These are phyloP conservation scores for Tuber microsphaerosporum DNA, from an alignment of 495 filamentous ascomycete species.

Conservation along the genomic window DNA sequence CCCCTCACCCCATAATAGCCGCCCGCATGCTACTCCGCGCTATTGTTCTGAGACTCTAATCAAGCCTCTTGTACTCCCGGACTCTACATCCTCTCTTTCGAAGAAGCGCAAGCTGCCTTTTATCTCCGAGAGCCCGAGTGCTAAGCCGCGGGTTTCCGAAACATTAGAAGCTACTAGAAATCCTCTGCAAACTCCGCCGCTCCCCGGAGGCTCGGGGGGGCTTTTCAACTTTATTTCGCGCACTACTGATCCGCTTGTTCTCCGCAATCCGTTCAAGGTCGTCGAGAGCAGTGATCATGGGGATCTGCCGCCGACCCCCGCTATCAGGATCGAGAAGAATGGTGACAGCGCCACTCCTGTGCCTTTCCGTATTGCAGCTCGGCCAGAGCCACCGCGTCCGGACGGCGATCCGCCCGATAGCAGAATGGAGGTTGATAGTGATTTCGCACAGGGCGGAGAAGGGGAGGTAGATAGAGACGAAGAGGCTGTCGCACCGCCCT, in stretches of 20 bases:
- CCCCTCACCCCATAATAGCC: not conserved
- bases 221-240: not conserved
- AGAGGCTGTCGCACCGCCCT: not conserved
- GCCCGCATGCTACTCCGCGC: not conserved
- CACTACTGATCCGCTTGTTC: not conserved
- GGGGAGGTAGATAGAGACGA: not conserved
- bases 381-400: not conserved
- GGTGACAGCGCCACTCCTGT: not conserved
- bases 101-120: not conserved
- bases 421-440: not conserved
- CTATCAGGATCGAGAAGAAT: not conserved
- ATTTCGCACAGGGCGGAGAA: not conserved
- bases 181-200: not conserved
- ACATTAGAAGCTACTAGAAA: not conserved
- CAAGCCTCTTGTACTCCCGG: conserved; percentile 1
- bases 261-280: not conserved
- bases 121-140: not conserved
- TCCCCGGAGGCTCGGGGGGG: not conserved
- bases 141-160: not conserved
- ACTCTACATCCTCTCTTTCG: not conserved
- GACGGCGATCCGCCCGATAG: not conserved
- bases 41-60: conserved; percentile 6
- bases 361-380: not conserved
- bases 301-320: not conserved
- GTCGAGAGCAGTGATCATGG: not conserved